Evolutionary conservation across 192 early-diverging fungal species (phyloP), one percentile per base, ranked within the genome.

Genomic region (Oehlia diaphana): DNA sequence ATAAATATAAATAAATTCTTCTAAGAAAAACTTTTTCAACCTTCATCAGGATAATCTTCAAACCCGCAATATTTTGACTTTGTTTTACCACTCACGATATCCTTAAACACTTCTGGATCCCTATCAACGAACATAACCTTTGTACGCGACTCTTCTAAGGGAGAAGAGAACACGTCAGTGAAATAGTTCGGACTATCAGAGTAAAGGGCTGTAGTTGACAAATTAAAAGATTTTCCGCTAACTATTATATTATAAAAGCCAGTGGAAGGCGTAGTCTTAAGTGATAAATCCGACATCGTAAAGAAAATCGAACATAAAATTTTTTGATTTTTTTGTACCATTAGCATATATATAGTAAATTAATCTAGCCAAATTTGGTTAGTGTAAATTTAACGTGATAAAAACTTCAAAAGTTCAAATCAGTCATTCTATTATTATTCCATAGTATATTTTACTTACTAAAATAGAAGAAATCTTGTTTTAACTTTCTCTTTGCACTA

Each of bases 61-160:
- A 66, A 31, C 64, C 21, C 64, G 64, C 23, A 26, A 33, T 66
- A 33, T 69, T 26, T 47, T 72, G 21, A 23, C 23, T 28, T 65
- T 65, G 3, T 47, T 49, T 50, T 35, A 66, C 63, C 64, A 77
- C 76, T 77, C 76, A 77, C 83, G 81, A 90, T 88, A 13, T 86
- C 76, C 58, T 84, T 78, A 77, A 90, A 90, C 8, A 84, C 83
- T 37, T 84, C 82, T 21, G 88, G 83, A 63, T 89, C 87, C 26
- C 89, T 81, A 74, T 90, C 86, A 80, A 90, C 82, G 61, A 88
- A 82, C 79, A 90, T 80, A 2, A 72, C 65, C 13, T 80, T 65
- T 14, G 82, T 83, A 21, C 23, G 31, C 31, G 53, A 74, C 50
- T 86, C 84, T 31, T 85, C 82, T 14, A 78, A 50, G 12, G 39